phyloP scores from a whole-genome alignment of 352 stramenopile genomes.

The Phytophthora capsici region DNA sequence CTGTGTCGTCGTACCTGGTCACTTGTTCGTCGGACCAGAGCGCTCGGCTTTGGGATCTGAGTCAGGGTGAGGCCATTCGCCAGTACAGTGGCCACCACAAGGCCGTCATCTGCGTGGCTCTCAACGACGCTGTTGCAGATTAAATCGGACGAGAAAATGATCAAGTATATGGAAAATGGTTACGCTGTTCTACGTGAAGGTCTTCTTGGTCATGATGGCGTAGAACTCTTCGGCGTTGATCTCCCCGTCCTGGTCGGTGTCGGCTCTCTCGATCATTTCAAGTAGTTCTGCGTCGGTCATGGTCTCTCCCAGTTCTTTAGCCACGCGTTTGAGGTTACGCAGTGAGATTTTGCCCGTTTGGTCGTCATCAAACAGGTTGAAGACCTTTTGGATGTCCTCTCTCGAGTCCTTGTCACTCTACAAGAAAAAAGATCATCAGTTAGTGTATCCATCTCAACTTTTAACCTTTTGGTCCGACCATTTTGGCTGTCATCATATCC shows the following conservation, averaged over 20 bases:
- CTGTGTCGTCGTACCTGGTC: constrained; percentile 97
- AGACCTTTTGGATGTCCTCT: constrained; percentile 97
- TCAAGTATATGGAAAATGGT: constrained; percentile 15
- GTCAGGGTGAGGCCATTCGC: constrained; percentile 83
- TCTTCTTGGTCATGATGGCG: constrained; percentile 98
- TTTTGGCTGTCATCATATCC: constrained; percentile 97
- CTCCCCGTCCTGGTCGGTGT: constrained; percentile 95
- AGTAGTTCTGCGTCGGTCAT: constrained; percentile 99
- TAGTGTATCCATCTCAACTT: background rate
- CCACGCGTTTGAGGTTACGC: constrained; percentile 97
- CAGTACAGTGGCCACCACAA: constrained; percentile 93
- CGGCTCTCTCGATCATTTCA: constrained; percentile 99
- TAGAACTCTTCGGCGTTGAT: constrained; percentile 99
- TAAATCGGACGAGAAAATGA: constrained; percentile 22
- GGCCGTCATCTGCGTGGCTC: constrained; percentile 86
- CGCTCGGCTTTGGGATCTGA: constrained; percentile 97
- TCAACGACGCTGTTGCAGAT: constrained; percentile 86
- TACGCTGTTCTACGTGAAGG: constrained; percentile 67
- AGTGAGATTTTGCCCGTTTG: constrained; percentile 97
- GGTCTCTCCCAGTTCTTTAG: constrained; percentile 98
- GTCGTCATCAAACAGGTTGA: constrained; percentile 98
- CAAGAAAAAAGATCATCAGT: constrained; percentile 11
- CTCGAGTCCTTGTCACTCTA: constrained; percentile 94
- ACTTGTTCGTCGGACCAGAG: constrained; percentile 96
- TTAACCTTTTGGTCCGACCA: constrained; percentile 52